phyloP scores from a whole-genome alignment of 441 rosid genomes.

The Populus tomentosa region DNA sequence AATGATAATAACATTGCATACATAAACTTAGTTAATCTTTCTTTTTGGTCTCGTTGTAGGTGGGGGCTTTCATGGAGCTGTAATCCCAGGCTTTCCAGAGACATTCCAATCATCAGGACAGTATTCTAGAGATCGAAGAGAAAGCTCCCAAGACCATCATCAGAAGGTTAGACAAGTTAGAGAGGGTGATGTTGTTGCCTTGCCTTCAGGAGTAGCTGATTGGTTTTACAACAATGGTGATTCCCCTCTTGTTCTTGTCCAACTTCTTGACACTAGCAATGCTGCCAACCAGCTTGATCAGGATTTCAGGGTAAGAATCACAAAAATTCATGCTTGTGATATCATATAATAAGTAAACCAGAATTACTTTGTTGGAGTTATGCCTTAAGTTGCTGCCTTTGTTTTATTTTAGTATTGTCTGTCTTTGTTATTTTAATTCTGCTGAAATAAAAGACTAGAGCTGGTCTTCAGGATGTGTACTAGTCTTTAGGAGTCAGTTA shows the following conservation, averaged over 20 bases:
- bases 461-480: too few relatives aligned
- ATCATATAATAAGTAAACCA: not conserved
- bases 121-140: conserved; percentile 10
- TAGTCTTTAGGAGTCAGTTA: too few relatives aligned
- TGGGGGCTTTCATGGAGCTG: conserved; percentile 41
- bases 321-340: not conserved
- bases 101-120: conserved; percentile 54
- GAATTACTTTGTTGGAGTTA: too few relatives aligned
- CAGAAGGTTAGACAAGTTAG: conserved; percentile 57
- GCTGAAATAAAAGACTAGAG: too few relatives aligned
- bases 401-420: too few relatives aligned
- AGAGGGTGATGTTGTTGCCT: conserved; percentile 49
- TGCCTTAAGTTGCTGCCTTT: too few relatives aligned
- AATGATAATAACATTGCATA: not conserved
- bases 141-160: conserved; percentile 49
- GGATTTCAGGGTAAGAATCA: conserved; percentile 43
- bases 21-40: not conserved
- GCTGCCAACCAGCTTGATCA: conserved; percentile 59
- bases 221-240: conserved; percentile 68
- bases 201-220: conserved; percentile 55
- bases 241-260: conserved; percentile 41
- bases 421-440: too few relatives aligned
- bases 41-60: conserved; percentile 28
- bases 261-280: conserved; percentile 48
- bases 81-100: conserved; percentile 62